Base-by-base conservation (phyloP, 2,329 filamentous ascomycete genomes). In the Claviceps sorghi region DNA sequence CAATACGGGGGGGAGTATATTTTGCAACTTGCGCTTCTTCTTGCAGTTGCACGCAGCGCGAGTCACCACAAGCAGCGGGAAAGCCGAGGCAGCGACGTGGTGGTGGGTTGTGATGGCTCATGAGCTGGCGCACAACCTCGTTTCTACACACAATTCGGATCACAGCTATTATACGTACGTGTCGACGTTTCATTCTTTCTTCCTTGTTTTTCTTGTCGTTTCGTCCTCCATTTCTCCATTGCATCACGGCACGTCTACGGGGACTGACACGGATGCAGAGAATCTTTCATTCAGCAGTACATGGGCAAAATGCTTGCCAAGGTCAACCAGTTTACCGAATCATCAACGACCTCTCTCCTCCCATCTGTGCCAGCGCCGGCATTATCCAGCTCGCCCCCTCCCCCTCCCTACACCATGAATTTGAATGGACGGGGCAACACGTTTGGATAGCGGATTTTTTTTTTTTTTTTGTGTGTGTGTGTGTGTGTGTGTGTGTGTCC, bases 21-120 rank as follows among this genome's bases (percentile, higher is more conserved):
- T 97, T 71, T 96, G 89, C 74, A 98, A 98, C 63, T 77, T 95
- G 57, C 77, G 87, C 19, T 95, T 88, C 72, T 97, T 90, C 65
- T 69, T 84, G 55, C 82, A 91, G 61, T 69, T 96, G 34, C 91
- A 97, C 62, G 73, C 79, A 45, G 61, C 69, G 15, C 67, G 72
- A 56, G 65, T 80, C 48, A 60, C 57, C 48, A 69, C 53, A 48
- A 65, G 22, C 44, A 58, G 50, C 22, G 78, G 72, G 17, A 80
- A 73, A 63, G 74, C 79, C 4, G 85, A 93, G 55, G 87, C 87
- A 2, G 72, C 81, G 53, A 79, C 84, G 1, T 95, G 90, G 74
- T 97, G 91, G 91, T 96, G 86, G 80, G 86, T 95, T 57, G 89
- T 93, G n/a, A 67, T 96, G 55, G 94, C 89, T 56, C 93, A 98